Evolutionary conservation across 257 asterid species (phyloP).

Genomic region (Oldenlandia corymbosa): DNA sequence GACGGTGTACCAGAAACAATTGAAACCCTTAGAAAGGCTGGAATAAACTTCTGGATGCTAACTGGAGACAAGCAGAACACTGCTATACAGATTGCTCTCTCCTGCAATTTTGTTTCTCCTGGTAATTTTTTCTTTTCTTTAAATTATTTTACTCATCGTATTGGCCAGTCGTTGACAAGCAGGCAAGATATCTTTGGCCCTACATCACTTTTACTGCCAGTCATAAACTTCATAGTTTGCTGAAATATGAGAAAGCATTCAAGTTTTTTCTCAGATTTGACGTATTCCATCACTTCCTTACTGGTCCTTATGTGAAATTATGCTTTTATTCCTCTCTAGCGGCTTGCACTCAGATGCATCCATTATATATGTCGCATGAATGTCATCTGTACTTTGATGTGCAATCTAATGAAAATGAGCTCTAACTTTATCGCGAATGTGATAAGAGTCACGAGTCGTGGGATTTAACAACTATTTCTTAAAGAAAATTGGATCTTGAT

Average conservation of each 20-base stretch:
- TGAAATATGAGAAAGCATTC: neutral
- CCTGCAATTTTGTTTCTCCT: slow-evolving; percentile 95
- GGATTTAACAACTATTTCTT: no score
- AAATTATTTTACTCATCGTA: neutral
- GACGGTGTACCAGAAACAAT: slow-evolving; percentile 98
- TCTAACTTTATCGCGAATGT: no score
- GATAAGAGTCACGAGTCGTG: no score
- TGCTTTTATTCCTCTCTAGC: neutral
- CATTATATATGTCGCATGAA: neutral
- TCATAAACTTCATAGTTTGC: neutral
- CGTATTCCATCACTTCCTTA: no score
- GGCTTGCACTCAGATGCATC: neutral
- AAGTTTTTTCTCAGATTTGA: no score
- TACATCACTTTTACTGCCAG: neutral
- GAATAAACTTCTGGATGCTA: slow-evolving; percentile 98
- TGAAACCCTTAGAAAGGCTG: slow-evolving; percentile 82
- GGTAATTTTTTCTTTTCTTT: slow-evolving; percentile 37
- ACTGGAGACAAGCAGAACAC: slow-evolving; percentile 98
- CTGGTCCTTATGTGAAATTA: neutral
- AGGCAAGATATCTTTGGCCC: neutral
- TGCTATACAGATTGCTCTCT: slow-evolving; percentile 94
- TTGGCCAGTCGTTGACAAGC: neutral
- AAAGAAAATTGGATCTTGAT: neutral
- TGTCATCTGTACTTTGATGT: neutral
- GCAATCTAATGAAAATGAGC: neutral